phyloP scores from a whole-genome alignment of 2,329 filamentous ascomycete species.

The Pseudogymnoascus sp. region DNA sequence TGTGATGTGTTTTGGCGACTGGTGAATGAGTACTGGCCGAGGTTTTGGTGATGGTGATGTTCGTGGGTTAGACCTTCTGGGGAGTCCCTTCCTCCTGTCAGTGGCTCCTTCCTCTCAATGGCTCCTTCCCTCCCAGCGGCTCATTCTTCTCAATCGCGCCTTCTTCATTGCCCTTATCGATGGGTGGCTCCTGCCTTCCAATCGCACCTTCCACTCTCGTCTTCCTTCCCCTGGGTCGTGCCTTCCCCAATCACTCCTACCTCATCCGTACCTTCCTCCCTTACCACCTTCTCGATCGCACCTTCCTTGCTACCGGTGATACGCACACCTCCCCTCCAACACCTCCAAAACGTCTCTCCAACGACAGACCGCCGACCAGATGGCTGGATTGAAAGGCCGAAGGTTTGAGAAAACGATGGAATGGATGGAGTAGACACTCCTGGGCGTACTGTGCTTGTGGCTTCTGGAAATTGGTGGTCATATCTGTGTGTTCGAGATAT shows the following conservation, averaged over 20 bases:
- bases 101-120: background rate
- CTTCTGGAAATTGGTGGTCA: no score
- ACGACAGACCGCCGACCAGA: background rate
- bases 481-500: no score
- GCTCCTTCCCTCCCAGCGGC: background rate
- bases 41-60: background rate
- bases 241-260: background rate
- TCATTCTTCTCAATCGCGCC: background rate
- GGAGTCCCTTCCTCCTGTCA: no score
- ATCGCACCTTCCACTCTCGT: background rate
- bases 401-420: background rate
- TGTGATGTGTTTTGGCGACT: background rate
- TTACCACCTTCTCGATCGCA: background rate
- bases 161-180: background rate
- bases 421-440: no score
- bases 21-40: background rate
- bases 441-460: no score
- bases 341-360: no score
- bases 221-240: background rate
- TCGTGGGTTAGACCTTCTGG: no score
- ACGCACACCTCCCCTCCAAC: background rate
- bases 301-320: background rate
- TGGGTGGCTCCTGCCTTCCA: background rate
- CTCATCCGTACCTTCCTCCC: background rate
- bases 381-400: background rate